Conservation (phyloP, 106 monocot genomes). For the Platanthera guangdongensis region DNA sequence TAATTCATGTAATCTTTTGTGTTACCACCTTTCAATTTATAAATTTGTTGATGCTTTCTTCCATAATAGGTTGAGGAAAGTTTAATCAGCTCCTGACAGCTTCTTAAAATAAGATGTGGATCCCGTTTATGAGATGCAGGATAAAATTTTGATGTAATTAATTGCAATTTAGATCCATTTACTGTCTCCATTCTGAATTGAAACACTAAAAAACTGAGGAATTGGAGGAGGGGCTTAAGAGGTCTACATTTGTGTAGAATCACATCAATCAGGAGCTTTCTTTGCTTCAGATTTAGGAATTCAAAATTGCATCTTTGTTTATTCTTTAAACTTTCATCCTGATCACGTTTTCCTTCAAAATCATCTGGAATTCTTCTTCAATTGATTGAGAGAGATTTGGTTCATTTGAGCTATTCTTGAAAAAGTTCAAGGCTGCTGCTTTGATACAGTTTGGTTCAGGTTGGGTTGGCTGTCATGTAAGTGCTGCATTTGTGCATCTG, state of each 20-base stretch:
- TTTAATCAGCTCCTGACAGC: neutral
- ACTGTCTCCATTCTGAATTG: neutral
- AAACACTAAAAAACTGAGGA: neutral
- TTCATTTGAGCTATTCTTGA: conserved; percentile 53
- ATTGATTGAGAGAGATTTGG: conserved; percentile 85
- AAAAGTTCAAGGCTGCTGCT: conserved; percentile 55
- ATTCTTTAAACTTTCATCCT: neutral
- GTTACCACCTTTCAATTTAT: neutral
- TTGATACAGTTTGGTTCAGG: conserved; percentile 84
- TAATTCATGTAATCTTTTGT: neutral
- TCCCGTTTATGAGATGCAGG: neutral
- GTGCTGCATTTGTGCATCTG: conserved; percentile 7
- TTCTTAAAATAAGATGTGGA: neutral
- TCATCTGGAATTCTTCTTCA: conserved; percentile 45
- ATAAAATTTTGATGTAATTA: neutral
- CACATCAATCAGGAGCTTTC: neutral
- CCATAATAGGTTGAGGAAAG: neutral
- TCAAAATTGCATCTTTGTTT: neutral
- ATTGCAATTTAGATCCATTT: neutral
- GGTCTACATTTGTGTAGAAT: neutral
- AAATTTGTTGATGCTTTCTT: neutral
- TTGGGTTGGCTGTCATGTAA: conserved; percentile 93
- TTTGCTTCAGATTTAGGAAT: neutral
- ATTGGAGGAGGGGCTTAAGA: neutral
- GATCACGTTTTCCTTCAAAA: neutral